Percentiles rank a stretch among this genome's conserved stretches.
phyloP scores from a whole-genome alignment of 257 asterid genomes.

The Solanum pennellii region DNA sequence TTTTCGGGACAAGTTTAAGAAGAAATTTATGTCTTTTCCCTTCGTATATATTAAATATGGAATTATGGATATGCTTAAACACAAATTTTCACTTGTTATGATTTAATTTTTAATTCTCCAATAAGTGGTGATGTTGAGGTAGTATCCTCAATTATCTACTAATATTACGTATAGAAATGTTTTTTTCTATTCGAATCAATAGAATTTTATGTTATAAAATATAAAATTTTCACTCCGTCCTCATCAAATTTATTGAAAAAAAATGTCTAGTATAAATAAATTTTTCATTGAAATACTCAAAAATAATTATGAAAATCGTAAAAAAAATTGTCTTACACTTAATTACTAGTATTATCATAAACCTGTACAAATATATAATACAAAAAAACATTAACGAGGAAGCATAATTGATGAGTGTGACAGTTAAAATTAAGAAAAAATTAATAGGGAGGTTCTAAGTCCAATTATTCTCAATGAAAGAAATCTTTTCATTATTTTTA shows the following conservation, averaged over 20 bases:
- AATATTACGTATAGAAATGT: background rate
- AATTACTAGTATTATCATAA: background rate
- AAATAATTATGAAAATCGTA: background rate
- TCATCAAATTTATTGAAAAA: background rate
- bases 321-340: background rate
- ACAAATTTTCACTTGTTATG: background rate
- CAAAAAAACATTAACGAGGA: background rate
- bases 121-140: background rate
- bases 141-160: background rate
- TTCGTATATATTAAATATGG: background rate
- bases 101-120: background rate
- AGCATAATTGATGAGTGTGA: background rate
- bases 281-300: no score
- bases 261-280: no score
- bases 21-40: no score
- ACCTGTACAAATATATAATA: background rate
- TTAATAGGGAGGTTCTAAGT: constrained; percentile 1
- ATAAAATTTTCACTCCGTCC: background rate
- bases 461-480: constrained; percentile 8
- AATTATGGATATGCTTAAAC: background rate
- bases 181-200: no score
- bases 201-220: no score
- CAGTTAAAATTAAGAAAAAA: background rate
- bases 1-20: no score
- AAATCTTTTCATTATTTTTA: constrained; percentile 2